These are phyloP conservation scores for Gomphus bonarii DNA, from an alignment of 1,284 basidiomycete species.

Conservation along the genomic window DNA sequence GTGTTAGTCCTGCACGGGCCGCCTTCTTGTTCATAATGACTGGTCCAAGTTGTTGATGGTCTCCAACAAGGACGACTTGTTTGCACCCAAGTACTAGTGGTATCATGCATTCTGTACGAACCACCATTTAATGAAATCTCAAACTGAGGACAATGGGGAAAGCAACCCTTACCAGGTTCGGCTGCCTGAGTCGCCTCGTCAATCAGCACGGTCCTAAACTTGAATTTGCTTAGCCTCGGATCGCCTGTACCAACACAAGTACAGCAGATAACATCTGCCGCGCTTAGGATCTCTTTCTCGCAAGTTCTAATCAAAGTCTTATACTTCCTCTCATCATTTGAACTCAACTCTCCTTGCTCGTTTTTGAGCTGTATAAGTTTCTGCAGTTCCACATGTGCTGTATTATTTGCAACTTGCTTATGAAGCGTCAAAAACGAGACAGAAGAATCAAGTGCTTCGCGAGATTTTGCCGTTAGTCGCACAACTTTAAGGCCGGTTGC, in stretches of 20 bases:
- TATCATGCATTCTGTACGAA: conserved; percentile 90
- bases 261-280: conserved; percentile 97
- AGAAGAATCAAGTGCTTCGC: conserved; percentile 92
- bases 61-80: conserved; percentile 96
- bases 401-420: conserved; percentile 94
- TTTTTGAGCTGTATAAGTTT: conserved; percentile 97
- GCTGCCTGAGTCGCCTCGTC: conserved; percentile 99
- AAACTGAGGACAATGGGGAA: background rate
- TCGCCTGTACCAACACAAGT: conserved; percentile 98
- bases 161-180: conserved; percentile 69
- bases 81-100: conserved; percentile 97
- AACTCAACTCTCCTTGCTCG: conserved; percentile 94
- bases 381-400: conserved; percentile 89
- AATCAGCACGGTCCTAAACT: conserved; percentile 96
- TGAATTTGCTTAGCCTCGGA: conserved; percentile 89
- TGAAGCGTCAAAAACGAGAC: conserved; percentile 93
- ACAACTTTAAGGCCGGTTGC: conserved; percentile 95
- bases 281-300: conserved; percentile 93
- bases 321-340: conserved; percentile 95
- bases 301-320: conserved; percentile 91
- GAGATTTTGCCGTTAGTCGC: conserved; percentile 93
- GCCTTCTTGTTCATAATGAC: conserved; percentile 99
- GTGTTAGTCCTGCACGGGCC: conserved; percentile 91
- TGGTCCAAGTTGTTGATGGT: conserved; percentile 95
- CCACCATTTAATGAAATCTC: background rate